A percentile compares a stretch with the other conserved stretches of the same genome.
Evolutionary conservation across 148 eudicot genomes (phyloP).

Genomic region (Chenopodium berlandieri): DNA sequence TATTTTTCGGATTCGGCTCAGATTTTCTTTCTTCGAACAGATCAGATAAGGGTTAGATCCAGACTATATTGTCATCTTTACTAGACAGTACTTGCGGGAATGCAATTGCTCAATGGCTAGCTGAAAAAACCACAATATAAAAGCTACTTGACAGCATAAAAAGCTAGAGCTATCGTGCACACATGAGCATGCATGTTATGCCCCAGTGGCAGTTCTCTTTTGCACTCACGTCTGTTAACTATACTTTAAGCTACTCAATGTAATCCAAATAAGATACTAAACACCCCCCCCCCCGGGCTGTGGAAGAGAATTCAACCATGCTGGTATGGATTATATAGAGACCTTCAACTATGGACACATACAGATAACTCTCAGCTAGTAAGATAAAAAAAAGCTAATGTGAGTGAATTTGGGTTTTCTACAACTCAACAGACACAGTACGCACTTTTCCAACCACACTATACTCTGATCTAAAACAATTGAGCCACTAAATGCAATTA

Average conservation of each 20-base stretch:
- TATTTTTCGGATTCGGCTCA: too few species aligned
- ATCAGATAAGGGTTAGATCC: too few species aligned
- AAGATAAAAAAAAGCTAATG: background rate
- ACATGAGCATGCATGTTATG: background rate
- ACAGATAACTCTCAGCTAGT: background rate
- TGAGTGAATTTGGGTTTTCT: too few species aligned
- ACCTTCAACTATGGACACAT: too few species aligned
- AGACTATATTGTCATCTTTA: too few species aligned
- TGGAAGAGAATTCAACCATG: background rate
- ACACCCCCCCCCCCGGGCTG: background rate
- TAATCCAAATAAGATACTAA: background rate
- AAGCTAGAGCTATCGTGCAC: background rate
- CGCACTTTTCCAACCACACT: too few species aligned
- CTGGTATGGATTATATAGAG: background rate
- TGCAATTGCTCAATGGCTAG: background rate
- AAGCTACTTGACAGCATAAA: background rate
- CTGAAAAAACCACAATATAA: background rate
- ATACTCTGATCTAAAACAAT: background rate
- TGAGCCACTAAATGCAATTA: background rate
- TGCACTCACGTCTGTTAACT: background rate
- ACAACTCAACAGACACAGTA: too few species aligned
- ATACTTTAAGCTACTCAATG: background rate
- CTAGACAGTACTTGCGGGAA: background rate
- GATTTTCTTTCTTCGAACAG: too few species aligned
- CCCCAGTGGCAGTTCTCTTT: background rate